A percentile compares a stretch with the other conserved stretches of the same genome.
Evolutionary conservation across 176 grass and related monocot species (phyloP).

Genomic region (Carex parvula): DNA sequence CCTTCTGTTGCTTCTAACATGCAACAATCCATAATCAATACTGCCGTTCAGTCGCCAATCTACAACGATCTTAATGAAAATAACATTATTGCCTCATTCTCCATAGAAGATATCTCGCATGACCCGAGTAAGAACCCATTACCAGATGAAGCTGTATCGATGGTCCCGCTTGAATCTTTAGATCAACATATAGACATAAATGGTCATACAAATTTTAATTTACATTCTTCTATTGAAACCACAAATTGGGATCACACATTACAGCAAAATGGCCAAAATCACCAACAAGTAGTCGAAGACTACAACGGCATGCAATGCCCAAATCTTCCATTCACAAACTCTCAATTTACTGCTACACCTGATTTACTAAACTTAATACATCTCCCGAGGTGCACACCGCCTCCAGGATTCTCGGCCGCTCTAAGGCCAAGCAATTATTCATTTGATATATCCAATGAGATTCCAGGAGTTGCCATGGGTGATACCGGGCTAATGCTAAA

Average conservation of each 20-base stretch:
- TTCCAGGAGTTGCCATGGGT: slow-evolving; percentile 34
- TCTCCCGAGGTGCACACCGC: slow-evolving; percentile 40
- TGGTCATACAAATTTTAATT: slow-evolving; percentile 41
- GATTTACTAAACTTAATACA: slow-evolving; percentile 65
- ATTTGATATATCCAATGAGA: slow-evolving; percentile 47
- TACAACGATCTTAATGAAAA: slow-evolving; percentile 33
- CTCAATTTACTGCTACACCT: slow-evolving; percentile 32
- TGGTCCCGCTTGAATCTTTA: slow-evolving; percentile 34
- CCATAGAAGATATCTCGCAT: slow-evolving; percentile 44
- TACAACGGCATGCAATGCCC: slow-evolving; percentile 36
- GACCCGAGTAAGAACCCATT: slow-evolving; percentile 36
- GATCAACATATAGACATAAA: slow-evolving; percentile 49
- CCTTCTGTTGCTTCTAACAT: slow-evolving; percentile 45
- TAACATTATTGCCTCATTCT: slow-evolving; percentile 38
- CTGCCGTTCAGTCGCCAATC: slow-evolving; percentile 39
- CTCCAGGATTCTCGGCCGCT: slow-evolving; percentile 27
- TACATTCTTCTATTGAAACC: slow-evolving; percentile 28
- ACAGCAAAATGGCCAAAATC: slow-evolving; percentile 33
- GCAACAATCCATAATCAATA: slow-evolving; percentile 43
- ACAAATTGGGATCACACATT: slow-evolving; percentile 45
- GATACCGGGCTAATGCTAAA: slow-evolving; percentile 39
- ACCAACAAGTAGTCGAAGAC: slow-evolving; percentile 36
- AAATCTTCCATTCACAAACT: slow-evolving; percentile 34
- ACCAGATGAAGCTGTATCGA: slow-evolving; percentile 33
- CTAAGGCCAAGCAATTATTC: slow-evolving; percentile 32